Conservation (phyloP, 768 basidiomycete genomes). For the Atractiella rhizophila region DNA sequence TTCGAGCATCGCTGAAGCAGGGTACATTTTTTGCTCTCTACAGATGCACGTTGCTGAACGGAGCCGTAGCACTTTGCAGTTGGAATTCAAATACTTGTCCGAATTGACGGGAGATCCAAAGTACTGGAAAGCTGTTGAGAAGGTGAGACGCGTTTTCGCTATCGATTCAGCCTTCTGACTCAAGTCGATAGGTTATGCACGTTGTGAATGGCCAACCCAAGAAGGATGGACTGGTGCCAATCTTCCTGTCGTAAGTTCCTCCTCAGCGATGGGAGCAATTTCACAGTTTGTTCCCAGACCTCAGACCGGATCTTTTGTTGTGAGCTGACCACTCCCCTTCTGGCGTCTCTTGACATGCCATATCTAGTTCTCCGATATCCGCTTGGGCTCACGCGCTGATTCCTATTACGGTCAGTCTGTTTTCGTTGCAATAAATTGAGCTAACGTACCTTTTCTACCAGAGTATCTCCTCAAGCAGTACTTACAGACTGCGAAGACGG, state of each 20-base stretch:
- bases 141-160: constrained; percentile 22
- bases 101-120: constrained; percentile 44
- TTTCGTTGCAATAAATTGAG: not conserved
- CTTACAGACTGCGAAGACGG: constrained; percentile 44
- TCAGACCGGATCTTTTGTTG: not conserved
- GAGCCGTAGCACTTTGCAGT: constrained; percentile 36
- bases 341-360: constrained; percentile 23
- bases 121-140: constrained; percentile 62
- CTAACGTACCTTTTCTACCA: not conserved
- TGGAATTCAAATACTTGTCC: constrained; percentile 74
- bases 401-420: constrained; percentile 79
- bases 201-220: constrained; percentile 38
- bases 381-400: constrained; percentile 74
- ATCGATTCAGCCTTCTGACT: not conserved
- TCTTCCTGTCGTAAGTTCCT: constrained; percentile 46
- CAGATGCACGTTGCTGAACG: not conserved
- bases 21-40: constrained; percentile 13
- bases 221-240: constrained; percentile 51
- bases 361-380: constrained; percentile 44
- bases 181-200: constrained; percentile 33
- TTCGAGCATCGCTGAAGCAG: constrained; percentile 61
- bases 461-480: constrained; percentile 36
- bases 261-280: too few species aligned
- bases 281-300: not conserved
- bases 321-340: not conserved